A percentile compares a stretch with the other conserved stretches of the same genome.
These are phyloP conservation scores for Sarocladium strictum DNA, from an alignment of 2,329 filamentous ascomycete genomes.

Conservation along the genomic window DNA sequence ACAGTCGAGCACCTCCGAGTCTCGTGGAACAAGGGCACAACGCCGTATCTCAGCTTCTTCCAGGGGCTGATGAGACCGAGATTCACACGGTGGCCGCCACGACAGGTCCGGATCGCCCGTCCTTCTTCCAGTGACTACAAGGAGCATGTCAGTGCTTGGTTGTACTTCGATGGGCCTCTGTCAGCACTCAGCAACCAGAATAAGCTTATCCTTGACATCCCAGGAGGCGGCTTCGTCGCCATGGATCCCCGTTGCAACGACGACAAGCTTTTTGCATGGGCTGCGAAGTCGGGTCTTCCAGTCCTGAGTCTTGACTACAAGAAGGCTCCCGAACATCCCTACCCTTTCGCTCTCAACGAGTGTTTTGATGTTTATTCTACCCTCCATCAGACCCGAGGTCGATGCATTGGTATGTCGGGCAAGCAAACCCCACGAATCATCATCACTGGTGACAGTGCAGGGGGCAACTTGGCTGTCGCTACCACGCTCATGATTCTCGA, in stretches of 20 bases:
- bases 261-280: conserved; percentile 90
- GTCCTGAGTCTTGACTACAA: conserved; percentile 84
- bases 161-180: conserved; percentile 89
- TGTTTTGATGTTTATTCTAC: conserved; percentile 41
- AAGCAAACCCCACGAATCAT: conserved; percentile 33
- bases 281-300: conserved; percentile 80
- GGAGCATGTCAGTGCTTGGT: conserved; percentile 78
- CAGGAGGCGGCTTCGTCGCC: conserved; percentile 90
- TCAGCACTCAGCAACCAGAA: conserved; percentile 70
- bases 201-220: conserved; percentile 80
- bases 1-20: conserved; percentile 89
- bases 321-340: conserved; percentile 45
- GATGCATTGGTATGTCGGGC: conserved; percentile 40
- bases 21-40: conserved; percentile 91
- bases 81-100: conserved; percentile 73
- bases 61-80: conserved; percentile 69
- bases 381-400: conserved; percentile 28
- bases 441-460: conserved; percentile 42
- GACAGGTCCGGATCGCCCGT: conserved; percentile 77
- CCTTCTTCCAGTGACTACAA: conserved; percentile 75
- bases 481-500: conserved; percentile 88
- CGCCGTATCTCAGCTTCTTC: conserved; percentile 73
- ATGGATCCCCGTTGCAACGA: conserved; percentile 95
- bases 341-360: conserved; percentile 43
- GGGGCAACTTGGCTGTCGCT: conserved; percentile 50